phyloP scores from a whole-genome alignment of 495 filamentous ascomycete species.

The Lasiosphaeria hispida region DNA sequence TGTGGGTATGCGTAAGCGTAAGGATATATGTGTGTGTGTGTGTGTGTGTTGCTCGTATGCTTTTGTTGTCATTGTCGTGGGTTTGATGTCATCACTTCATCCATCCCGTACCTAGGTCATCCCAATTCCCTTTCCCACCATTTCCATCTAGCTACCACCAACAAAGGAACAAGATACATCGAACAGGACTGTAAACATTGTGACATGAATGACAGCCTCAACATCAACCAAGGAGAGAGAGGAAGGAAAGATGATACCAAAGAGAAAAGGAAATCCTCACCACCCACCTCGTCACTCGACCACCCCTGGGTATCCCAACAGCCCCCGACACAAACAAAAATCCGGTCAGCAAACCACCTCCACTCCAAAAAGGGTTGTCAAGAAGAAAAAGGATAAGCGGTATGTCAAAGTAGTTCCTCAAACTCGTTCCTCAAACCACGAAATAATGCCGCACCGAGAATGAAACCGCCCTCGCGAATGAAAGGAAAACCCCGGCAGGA shows the following conservation, averaged over 20 bases:
- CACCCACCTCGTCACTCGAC: conserved; percentile 1
- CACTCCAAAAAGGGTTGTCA: conserved; percentile 6
- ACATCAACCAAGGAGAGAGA: neutral
- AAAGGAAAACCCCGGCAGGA: neutral
- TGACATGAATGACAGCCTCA: neutral
- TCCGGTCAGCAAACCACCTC: neutral
- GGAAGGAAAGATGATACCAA: neutral
- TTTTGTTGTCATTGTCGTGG: neutral
- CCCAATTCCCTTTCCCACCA: conserved; percentile 12
- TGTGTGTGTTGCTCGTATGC: neutral
- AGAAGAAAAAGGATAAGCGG: conserved; percentile 12
- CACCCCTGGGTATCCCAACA: conserved; percentile 14
- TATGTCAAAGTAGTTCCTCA: neutral
- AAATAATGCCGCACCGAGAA: neutral
- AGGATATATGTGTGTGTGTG: no score
- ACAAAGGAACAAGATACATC: conserved; percentile 9
- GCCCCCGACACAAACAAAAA: conserved; percentile 9
- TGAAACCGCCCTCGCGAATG: neutral
- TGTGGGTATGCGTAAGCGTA: neutral
- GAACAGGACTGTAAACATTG: neutral
- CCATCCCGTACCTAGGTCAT: conserved; percentile 9
- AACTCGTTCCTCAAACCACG: neutral
- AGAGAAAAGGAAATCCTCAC: neutral
- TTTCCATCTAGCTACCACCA: conserved; percentile 11
- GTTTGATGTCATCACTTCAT: conserved; percentile 21